Conservation (phyloP, 1,139 yeast species). For the Debaryomyces psychrophilus region DNA sequence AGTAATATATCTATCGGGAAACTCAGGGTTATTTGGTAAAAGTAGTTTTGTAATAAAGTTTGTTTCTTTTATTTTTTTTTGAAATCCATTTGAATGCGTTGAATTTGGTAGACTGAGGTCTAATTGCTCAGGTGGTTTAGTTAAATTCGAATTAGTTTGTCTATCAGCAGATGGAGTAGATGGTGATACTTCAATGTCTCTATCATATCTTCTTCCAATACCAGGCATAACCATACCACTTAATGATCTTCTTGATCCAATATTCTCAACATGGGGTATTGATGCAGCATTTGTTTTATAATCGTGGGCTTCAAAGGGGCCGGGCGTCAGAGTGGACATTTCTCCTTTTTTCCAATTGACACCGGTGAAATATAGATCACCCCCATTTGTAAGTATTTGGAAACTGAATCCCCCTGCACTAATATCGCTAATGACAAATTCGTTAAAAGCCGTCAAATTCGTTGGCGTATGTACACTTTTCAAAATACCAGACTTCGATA, state of each 20-base stretch:
- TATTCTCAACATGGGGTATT: conserved; percentile 14
- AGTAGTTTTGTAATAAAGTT: conserved; percentile 32
- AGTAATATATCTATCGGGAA: conserved; percentile 33
- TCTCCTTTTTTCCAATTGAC: conserved; percentile 46
- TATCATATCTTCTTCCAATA: conserved; percentile 13
- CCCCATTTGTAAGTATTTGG: conserved; percentile 57
- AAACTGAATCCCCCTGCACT: conserved; percentile 73
- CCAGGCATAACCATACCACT: conserved; percentile 12
- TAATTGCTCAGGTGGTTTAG: conserved; percentile 25
- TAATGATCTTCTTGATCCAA: conserved; percentile 20
- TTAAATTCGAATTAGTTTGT: conserved; percentile 23
- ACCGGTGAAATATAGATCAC: conserved; percentile 59
- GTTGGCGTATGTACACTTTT: conserved; percentile 49
- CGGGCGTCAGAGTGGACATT: conserved; percentile 23
- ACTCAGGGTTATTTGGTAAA: conserved; percentile 25
- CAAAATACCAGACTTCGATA: conserved; percentile 28
- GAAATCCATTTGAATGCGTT: conserved; percentile 8
- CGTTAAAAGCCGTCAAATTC: conserved; percentile 33
- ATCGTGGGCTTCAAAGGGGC: conserved; percentile 23
- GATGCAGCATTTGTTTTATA: conserved; percentile 16
- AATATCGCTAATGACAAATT: conserved; percentile 52
- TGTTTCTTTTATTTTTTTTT: conserved; percentile 26
- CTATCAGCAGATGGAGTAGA: conserved; percentile 8
- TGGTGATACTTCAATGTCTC: conserved; percentile 7
- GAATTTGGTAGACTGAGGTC: conserved; percentile 12